Evolutionary conservation across 1,284 basidiomycete species (phyloP).

Genomic region (Trichosporon sp.): DNA sequence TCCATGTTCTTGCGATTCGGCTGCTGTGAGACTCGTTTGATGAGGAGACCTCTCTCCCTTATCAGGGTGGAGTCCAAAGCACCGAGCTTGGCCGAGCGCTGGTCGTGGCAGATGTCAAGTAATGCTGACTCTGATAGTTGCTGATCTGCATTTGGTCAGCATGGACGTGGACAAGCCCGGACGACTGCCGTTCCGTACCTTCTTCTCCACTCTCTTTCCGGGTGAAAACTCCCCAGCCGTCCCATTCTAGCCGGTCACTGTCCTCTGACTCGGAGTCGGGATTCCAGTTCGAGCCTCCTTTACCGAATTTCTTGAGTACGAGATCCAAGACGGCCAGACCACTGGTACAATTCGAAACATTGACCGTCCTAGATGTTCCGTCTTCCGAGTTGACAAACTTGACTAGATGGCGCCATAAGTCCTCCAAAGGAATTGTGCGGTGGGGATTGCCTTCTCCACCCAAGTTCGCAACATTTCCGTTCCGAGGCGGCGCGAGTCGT

Average conservation of each 20-base stretch:
- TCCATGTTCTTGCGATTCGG: conserved; percentile 52
- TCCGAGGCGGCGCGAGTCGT: not conserved
- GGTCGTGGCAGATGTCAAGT: conserved; percentile 74
- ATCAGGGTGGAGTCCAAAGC: conserved; percentile 9
- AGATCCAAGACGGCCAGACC: conserved; percentile 79
- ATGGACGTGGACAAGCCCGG: not conserved
- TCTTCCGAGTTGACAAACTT: conserved; percentile 80
- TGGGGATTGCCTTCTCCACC: not conserved
- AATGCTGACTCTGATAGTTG: conserved; percentile 79
- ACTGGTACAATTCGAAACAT: conserved; percentile 68
- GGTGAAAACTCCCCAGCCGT: conserved; percentile 77
- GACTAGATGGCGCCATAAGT: conserved; percentile 70
- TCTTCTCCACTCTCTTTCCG: conserved; percentile 57
- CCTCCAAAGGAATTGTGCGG: conserved; percentile 59
- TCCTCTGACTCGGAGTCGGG: conserved; percentile 43
- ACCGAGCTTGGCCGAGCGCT: conserved; percentile 56
- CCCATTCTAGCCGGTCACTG: conserved; percentile 61
- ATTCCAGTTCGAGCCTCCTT: conserved; percentile 49
- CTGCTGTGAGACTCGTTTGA: conserved; percentile 56
- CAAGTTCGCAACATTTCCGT: not conserved
- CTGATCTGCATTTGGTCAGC: conserved; percentile 50
- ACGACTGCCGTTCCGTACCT: conserved; percentile 49
- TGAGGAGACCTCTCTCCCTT: conserved; percentile 73
- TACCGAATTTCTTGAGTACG: conserved; percentile 80
- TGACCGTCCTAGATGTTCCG: conserved; percentile 65